These are phyloP conservation scores for Rhodofomes roseus DNA, from an alignment of 1,284 basidiomycete species.

Conservation along the genomic window DNA sequence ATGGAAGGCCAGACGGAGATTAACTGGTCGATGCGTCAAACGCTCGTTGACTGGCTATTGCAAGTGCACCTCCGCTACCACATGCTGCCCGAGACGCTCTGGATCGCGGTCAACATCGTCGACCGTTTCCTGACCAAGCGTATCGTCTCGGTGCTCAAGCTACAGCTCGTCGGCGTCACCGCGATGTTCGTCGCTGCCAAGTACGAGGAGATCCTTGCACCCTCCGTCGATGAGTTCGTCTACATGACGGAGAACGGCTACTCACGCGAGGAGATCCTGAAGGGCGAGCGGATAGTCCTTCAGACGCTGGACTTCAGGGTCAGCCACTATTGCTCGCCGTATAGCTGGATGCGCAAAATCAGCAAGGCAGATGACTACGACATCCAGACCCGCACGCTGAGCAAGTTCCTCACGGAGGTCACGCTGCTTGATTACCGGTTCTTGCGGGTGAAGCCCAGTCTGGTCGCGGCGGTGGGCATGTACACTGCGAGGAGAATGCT, in stretches of 20 bases:
- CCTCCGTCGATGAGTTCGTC: slow-evolving; percentile 92
- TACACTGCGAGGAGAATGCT: slow-evolving; percentile 92
- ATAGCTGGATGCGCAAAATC: slow-evolving; percentile 98
- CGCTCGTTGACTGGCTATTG: slow-evolving; percentile 96
- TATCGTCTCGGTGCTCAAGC: slow-evolving; percentile 89
- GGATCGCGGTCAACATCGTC: slow-evolving; percentile 97
- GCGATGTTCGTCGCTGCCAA: slow-evolving; percentile 98
- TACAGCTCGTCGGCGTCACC: slow-evolving; percentile 96
- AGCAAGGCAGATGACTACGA: slow-evolving; percentile 99
- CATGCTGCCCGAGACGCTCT: slow-evolving; percentile 96
- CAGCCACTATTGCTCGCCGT: slow-evolving; percentile 98
- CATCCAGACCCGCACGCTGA: slow-evolving; percentile 93
- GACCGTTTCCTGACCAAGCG: slow-evolving; percentile 96
- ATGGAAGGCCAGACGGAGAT: slow-evolving; percentile 96
- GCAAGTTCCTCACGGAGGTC: slow-evolving; percentile 98
- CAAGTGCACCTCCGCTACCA: slow-evolving; percentile 98
- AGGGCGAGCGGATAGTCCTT: slow-evolving; percentile 95
- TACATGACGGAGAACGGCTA: slow-evolving; percentile 97
- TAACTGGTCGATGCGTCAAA: slow-evolving; percentile 93
- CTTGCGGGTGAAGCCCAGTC: slow-evolving; percentile 89
- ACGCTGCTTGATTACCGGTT: slow-evolving; percentile 93
- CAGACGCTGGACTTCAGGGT: slow-evolving; percentile 94
- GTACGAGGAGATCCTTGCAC: slow-evolving; percentile 97
- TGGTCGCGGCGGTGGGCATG: slow-evolving; percentile 98
- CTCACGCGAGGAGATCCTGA: slow-evolving; percentile 92